These are phyloP conservation scores for Calocybe gangraenosa DNA, from an alignment of 768 basidiomycete genomes.

Conservation along the genomic window DNA sequence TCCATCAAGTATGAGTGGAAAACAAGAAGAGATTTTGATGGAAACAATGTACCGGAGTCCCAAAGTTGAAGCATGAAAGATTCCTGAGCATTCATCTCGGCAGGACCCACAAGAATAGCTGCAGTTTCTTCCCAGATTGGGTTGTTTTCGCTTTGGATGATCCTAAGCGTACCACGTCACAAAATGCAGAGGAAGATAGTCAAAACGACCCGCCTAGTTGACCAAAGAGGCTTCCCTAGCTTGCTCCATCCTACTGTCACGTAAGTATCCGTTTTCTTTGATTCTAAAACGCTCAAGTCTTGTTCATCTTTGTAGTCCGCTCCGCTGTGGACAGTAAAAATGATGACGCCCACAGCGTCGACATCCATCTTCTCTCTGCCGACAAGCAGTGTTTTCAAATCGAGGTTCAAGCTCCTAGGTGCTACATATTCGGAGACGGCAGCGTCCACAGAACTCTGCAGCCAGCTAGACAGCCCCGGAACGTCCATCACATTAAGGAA, in stretches of 20 bases:
- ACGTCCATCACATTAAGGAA: slow-evolving; percentile 80
- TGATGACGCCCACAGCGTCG: slow-evolving; percentile 57
- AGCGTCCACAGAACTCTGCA: slow-evolving; percentile 63
- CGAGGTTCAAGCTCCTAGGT: slow-evolving; percentile 66
- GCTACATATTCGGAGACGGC: slow-evolving; percentile 62
- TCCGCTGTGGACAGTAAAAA: slow-evolving; percentile 63
- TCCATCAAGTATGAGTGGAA: background rate
- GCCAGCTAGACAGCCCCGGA: slow-evolving; percentile 64
- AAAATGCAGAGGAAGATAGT: background rate
- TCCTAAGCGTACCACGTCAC: slow-evolving; percentile 27
- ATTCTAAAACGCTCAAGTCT: slow-evolving; percentile 29
- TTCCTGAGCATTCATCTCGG: slow-evolving; percentile 68
- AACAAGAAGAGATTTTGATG: background rate
- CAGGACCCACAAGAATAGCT: slow-evolving; percentile 54
- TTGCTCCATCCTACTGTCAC: slow-evolving; percentile 64
- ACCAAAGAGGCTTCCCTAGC: slow-evolving; percentile 62
- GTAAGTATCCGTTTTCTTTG: slow-evolving; percentile 46
- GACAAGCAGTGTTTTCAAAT: slow-evolving; percentile 59
- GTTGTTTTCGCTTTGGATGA: slow-evolving; percentile 57
- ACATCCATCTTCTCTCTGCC: slow-evolving; percentile 64
- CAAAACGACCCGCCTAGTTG: slow-evolving; percentile 42
- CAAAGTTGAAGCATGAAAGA: slow-evolving; percentile 60
- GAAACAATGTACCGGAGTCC: slow-evolving; percentile 52
- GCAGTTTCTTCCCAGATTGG: slow-evolving; percentile 72
- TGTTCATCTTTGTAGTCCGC: slow-evolving; percentile 43